Conservation (phyloP, 257 asterid genomes). For the Nicotiana knightiana region DNA sequence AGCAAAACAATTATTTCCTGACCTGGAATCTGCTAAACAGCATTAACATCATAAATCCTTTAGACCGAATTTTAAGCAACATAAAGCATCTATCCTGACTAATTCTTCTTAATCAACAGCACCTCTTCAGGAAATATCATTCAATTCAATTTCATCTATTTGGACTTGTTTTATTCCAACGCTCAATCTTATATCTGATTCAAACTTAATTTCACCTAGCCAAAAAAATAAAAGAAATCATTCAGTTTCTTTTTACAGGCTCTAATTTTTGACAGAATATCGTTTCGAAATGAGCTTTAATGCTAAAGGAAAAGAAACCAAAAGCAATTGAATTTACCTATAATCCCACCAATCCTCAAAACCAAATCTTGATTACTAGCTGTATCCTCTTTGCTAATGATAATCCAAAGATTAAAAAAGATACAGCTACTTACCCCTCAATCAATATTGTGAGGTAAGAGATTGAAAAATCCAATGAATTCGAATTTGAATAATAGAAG, state of each 20-base stretch:
- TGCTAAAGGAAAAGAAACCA: background rate
- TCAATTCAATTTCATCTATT: background rate
- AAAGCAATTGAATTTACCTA: background rate
- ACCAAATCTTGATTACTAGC: background rate
- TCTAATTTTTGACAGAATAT: background rate
- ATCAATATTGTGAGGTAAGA: constrained; percentile 6
- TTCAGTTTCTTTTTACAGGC: background rate
- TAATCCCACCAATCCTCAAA: background rate
- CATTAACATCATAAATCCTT: background rate
- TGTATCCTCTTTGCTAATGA: background rate
- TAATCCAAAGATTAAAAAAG: background rate
- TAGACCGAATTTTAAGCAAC: background rate
- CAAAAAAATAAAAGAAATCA: background rate
- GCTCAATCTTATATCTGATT: background rate
- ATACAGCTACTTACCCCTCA: constrained; percentile 10
- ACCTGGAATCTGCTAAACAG: background rate
- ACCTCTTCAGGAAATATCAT: too few species aligned
- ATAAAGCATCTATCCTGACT: background rate
- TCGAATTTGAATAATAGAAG: background rate
- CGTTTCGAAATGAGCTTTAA: background rate
- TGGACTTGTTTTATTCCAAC: background rate
- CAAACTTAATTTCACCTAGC: background rate
- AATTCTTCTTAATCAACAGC: background rate
- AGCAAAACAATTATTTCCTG: background rate
- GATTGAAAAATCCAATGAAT: background rate